Evolutionary conservation across 1,284 basidiomycete species (phyloP).

Genomic region (Leccinum glutinopallens): DNA sequence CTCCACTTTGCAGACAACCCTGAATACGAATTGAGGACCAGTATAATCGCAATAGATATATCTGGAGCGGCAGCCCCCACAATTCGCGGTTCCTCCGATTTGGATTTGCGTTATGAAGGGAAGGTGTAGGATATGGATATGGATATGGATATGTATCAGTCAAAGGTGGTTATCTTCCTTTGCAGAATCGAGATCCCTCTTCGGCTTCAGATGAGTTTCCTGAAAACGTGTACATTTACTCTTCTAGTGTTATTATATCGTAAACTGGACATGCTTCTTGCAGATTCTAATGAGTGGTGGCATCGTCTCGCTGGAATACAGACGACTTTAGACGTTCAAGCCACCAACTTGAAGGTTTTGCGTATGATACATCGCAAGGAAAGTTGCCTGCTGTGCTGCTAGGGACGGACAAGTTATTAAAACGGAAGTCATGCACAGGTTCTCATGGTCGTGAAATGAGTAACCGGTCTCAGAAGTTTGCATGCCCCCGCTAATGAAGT

Average conservation of each 20-base stretch:
- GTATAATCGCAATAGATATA: not conserved
- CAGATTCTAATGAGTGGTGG: not conserved
- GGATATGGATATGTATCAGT: not conserved
- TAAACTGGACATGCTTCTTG: not conserved
- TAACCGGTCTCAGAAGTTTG: not conserved
- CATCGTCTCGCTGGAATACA: not conserved
- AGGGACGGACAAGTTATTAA: not conserved
- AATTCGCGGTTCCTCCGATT: not conserved
- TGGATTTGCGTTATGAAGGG: not conserved
- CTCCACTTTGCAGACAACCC: constrained; percentile 4
- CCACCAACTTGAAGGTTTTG: not conserved
- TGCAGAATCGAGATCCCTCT: not conserved
- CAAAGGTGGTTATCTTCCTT: not conserved
- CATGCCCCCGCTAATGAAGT: too few species aligned
- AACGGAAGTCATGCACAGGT: not conserved
- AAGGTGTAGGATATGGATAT: not conserved
- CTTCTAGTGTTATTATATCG: not conserved
- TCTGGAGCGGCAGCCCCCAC: not conserved
- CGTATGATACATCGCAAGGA: not conserved
- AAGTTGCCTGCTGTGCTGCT: not conserved
- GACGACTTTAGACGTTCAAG: not conserved
- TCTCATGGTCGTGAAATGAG: not conserved
- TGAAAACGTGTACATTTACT: not conserved
- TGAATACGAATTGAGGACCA: not conserved
- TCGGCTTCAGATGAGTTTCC: not conserved